A percentile compares a stretch with the other conserved stretches of the same genome.
phyloP scores from a whole-genome alignment of 305 asterid genomes.

The Fraxinus sp. region DNA sequence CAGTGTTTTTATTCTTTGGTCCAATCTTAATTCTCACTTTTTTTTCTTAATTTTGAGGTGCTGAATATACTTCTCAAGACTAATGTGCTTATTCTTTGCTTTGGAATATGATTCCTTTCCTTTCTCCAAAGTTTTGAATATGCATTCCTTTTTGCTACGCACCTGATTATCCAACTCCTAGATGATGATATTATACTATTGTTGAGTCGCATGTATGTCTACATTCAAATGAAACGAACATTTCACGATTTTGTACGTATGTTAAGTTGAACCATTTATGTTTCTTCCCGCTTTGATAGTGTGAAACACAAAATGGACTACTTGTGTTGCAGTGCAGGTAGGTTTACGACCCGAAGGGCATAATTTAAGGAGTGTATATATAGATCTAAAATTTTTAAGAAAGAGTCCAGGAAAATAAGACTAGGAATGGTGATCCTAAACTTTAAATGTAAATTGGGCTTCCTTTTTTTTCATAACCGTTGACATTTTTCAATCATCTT shows the following conservation, averaged over 20 bases:
- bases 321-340: neutral
- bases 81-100: slow-evolving; percentile 20
- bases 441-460: slow-evolving; percentile 4
- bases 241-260: too few species aligned
- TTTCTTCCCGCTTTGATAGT: neutral
- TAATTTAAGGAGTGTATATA: neutral
- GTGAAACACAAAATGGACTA: neutral
- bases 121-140: slow-evolving; percentile 11
- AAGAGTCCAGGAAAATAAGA: neutral
- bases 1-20: slow-evolving; percentile 30
- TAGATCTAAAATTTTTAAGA: neutral
- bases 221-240: too few species aligned
- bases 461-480: slow-evolving; percentile 50
- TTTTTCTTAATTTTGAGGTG: slow-evolving; percentile 25
- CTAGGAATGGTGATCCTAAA: neutral
- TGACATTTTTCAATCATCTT: slow-evolving; percentile 44
- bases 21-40: slow-evolving; percentile 23
- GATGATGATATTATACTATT: neutral
- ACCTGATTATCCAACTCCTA: neutral
- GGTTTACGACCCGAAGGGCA: neutral
- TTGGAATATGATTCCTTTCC: slow-evolving; percentile 28
- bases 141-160: neutral
- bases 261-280: too few species aligned
- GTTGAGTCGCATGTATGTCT: neutral
- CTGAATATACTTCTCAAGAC: slow-evolving; percentile 45